Conservation (phyloP, 2,329 filamentous ascomycete species). For the Beauveria asiatica region DNA sequence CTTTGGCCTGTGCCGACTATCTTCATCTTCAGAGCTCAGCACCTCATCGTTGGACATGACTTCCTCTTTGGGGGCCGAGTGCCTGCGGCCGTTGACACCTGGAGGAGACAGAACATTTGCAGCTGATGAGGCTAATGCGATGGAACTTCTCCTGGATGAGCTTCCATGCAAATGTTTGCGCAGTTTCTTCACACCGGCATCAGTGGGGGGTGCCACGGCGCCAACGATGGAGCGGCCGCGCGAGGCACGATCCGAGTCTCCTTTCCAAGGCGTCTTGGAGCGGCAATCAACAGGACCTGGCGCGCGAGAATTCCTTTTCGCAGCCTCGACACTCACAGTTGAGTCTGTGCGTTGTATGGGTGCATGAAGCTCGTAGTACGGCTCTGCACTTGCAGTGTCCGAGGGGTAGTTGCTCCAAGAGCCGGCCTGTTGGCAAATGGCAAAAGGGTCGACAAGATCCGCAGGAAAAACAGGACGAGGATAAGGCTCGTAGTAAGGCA, state of each 20-base stretch:
- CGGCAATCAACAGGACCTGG: not conserved
- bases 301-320: not conserved
- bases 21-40: constrained; percentile 6
- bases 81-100: not conserved
- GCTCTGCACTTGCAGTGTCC: not conserved
- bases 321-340: not conserved
- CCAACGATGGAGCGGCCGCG: constrained; percentile 1
- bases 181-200: not conserved
- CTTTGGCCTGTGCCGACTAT: constrained; percentile 5
- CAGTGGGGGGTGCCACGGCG: not conserved
- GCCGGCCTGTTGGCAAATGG: not conserved
- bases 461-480: not conserved
- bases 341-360: not conserved
- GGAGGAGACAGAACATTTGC: not conserved
- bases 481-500: not conserved
- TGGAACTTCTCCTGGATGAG: not conserved
- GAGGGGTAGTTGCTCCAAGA: not conserved
- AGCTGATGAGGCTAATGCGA: not conserved
- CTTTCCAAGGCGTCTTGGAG: not conserved
- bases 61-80: not conserved
- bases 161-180: not conserved
- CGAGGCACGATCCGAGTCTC: not conserved
- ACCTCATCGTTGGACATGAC: not conserved
- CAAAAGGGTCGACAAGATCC: not conserved
- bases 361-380: not conserved